Base-by-base conservation (phyloP, 805 yeast species). In the Scheffersomyces coipomensis region DNA sequence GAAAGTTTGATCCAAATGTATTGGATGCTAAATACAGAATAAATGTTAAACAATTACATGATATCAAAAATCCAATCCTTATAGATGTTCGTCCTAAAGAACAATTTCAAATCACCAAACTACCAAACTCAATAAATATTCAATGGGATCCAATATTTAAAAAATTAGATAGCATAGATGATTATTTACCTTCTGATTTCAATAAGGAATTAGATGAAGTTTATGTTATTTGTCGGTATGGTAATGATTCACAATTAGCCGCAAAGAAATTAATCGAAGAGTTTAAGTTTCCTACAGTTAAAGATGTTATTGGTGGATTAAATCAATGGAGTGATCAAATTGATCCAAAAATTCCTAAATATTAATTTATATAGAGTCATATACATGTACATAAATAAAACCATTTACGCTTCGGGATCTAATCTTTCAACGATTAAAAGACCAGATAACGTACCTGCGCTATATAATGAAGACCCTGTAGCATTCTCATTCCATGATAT, bases 161-260 rank as follows among this genome's bases (percentile, higher is more conserved):
- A 35, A 56, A 58, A 40, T 21, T 45, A 5, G 60, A 58, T 9
- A 37, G 40, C 11, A 43, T 59, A 15, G 55, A 53, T 25, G 40
- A 44, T 4, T 41, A 42, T 19, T 40, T 66, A 2, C 64, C 58
- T 2, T 35, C 52, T 1, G 43, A 18, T 6, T 52, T 58, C 34
- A 44, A 50, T 35, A 53, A 51, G 22, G 51, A 48, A 15, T 35
- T 45, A 3, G 60, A 52, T 40, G 49, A 46, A 3, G 57, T 85
- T 0, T 75, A 71, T 39, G 85, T 88, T 0, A 68, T 91, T 15
- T 93, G 99, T 60, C 72, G 97, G 23, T 81, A 73, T 54, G 99
- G 99, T 8, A 89, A 88, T 58, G 98, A 93, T 56, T 90, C 98
- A 0, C 89, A 86, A 52, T 59, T 79, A 13, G 95, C 96, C 0